Percentiles rank a stretch among this genome's conserved stretches.
These are phyloP conservation scores for Musa itinerans DNA, from an alignment of 176 grass and related monocot species.

Conservation along the genomic window DNA sequence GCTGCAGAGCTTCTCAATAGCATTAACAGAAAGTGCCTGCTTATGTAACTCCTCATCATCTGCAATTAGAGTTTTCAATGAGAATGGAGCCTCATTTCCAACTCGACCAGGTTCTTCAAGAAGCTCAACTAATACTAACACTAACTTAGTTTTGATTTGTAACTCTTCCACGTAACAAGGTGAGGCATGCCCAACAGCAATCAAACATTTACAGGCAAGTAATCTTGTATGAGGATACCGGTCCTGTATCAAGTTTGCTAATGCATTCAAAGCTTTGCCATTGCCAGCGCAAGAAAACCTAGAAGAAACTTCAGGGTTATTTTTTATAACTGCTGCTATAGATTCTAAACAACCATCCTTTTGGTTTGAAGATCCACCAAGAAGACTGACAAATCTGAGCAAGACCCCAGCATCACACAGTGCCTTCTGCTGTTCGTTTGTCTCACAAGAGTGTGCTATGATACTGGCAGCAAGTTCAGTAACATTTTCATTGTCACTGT, in stretches of 20 bases:
- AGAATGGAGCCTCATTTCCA: constrained; percentile 86
- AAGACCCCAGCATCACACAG: constrained; percentile 68
- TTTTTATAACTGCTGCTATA: constrained; percentile 62
- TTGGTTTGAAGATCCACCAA: constrained; percentile 77
- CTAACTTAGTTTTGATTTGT: constrained; percentile 85
- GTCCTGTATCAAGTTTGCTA: constrained; percentile 63
- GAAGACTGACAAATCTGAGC: constrained; percentile 64
- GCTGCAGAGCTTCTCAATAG: constrained; percentile 65
- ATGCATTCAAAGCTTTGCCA: constrained; percentile 67
- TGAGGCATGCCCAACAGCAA: constrained; percentile 59
- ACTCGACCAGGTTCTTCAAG: constrained; percentile 68
- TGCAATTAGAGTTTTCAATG: constrained; percentile 69
- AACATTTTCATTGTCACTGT: constrained; percentile 82
- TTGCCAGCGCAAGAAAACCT: constrained; percentile 66
- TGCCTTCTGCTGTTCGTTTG: constrained; percentile 55
- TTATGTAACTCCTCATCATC: constrained; percentile 85
- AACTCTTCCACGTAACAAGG: constrained; percentile 58
- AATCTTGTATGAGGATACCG: constrained; percentile 78
- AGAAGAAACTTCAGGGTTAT: constrained; percentile 63
- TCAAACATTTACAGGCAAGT: constrained; percentile 83
- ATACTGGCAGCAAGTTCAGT: constrained; percentile 88
- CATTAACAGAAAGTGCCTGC: constrained; percentile 61
- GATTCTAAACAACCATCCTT: constrained; percentile 79
- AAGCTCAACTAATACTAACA: constrained; percentile 81
- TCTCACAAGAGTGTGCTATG: constrained; percentile 77